Percentiles rank a stretch among this genome's conserved stretches.
phyloP scores from a whole-genome alignment of 495 filamentous ascomycete species.

The Ascodesmis nigricans region DNA sequence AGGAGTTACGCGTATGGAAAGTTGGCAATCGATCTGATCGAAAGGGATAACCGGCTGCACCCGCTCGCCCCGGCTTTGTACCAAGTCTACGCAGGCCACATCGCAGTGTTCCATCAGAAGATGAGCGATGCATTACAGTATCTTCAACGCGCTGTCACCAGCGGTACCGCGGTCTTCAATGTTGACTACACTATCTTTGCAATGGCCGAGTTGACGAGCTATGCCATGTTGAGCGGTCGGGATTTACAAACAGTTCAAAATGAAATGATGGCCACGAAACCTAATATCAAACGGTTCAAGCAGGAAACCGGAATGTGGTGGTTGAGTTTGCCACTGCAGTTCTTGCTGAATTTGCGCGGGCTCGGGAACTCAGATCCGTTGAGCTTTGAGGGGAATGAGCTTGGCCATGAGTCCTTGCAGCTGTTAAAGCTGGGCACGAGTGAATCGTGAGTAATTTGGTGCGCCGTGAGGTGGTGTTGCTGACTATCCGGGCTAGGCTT shows the following conservation, averaged over 20 bases:
- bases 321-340: conserved; percentile 19
- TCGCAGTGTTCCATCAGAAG: conserved; percentile 20
- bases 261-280: conserved; percentile 19
- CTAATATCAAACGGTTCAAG: conserved; percentile 18
- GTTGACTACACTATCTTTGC: conserved; percentile 22
- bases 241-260: conserved; percentile 11
- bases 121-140: conserved; percentile 19
- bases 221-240: conserved; percentile 21
- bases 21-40: conserved; percentile 18
- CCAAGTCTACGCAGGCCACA: conserved; percentile 20
- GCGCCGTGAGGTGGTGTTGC: too few species aligned
- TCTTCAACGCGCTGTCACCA: conserved; percentile 17
- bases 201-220: conserved; percentile 19
- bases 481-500: too few species aligned
- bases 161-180: conserved; percentile 21
- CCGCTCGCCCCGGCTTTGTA: conserved; percentile 19
- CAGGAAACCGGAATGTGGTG: conserved; percentile 22
- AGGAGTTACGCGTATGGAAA: conserved; percentile 20
- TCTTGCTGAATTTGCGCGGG: conserved; percentile 19
- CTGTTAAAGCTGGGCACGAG: conserved; percentile 9
- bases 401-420: too few species aligned
- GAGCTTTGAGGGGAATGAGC: conserved; percentile 19
- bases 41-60: conserved; percentile 7
- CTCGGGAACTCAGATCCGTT: conserved; percentile 19
- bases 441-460: too few species aligned